phyloP scores from a whole-genome alignment of 208 protist species.

The Crithidia fasciculata region DNA sequence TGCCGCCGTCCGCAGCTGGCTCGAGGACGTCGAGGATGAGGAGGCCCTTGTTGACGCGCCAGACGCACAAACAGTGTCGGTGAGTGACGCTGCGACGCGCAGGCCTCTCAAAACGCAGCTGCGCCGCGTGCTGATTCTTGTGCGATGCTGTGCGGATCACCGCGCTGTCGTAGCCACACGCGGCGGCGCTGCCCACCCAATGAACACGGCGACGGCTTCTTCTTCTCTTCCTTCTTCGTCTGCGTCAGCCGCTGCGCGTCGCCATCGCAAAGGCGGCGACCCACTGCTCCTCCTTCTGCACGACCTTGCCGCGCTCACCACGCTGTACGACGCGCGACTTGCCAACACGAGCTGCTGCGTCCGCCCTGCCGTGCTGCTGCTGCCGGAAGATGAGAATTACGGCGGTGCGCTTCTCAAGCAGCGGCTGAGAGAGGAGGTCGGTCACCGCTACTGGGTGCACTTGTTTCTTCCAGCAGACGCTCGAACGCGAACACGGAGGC shows the following conservation, averaged over 20 bases:
- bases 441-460: conserved; percentile 57
- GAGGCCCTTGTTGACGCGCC: conserved; percentile 11
- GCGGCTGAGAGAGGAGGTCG: conserved; percentile 45
- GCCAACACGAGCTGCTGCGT: conserved; percentile 11
- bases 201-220: too few species aligned
- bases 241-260: conserved; percentile 10
- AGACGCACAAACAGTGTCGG: neutral
- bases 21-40: conserved; percentile 43
- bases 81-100: neutral
- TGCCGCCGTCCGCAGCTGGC: conserved; percentile 51
- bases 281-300: conserved; percentile 60
- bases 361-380: conserved; percentile 63
- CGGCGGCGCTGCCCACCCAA: neutral
- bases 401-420: conserved; percentile 54
- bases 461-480: conserved; percentile 38
- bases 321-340: conserved; percentile 51
- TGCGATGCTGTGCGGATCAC: conserved; percentile 63
- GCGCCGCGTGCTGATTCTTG: conserved; percentile 49
- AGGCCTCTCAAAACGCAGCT: conserved; percentile 3
- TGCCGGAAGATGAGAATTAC: conserved; percentile 77
- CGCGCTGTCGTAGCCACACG: conserved; percentile 29
- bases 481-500: neutral
- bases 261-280: conserved; percentile 39
- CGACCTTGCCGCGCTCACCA: conserved; percentile 54
- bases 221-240: neutral